A percentile compares a stretch with the other conserved stretches of the same genome.
Evolutionary conservation across 805 yeast species (phyloP).

Genomic region (Yarrowia alimentaria): DNA sequence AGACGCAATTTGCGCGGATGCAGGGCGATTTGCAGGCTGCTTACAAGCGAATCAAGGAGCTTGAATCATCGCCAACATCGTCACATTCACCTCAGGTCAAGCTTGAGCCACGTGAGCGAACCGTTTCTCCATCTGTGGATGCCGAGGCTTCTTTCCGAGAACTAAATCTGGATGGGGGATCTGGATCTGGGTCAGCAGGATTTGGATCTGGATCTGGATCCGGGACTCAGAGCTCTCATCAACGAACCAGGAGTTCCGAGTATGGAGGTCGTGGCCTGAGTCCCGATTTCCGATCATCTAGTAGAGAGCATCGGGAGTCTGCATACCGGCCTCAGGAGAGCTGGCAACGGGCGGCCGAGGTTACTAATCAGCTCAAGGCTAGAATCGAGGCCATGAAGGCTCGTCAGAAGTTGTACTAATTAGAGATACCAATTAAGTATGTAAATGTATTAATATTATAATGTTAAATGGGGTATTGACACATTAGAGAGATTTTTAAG

Average conservation of each 20-base stretch:
- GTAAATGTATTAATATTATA: too few relatives aligned
- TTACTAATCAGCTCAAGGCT: slow-evolving; percentile 79
- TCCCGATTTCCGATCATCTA: too few relatives aligned
- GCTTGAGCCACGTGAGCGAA: slow-evolving; percentile 16
- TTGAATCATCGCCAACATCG: slow-evolving; percentile 38
- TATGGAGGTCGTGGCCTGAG: too few relatives aligned
- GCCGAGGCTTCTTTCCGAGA: slow-evolving; percentile 22
- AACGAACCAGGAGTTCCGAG: too few relatives aligned
- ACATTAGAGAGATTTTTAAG: neutral
- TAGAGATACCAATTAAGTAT: neutral
- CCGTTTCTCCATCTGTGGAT: slow-evolving; percentile 6
- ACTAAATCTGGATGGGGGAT: neutral
- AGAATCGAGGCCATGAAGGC: slow-evolving; percentile 89
- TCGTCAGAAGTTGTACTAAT: slow-evolving; percentile 29
- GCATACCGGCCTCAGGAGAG: slow-evolving; percentile 19
- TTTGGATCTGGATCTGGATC: too few relatives aligned
- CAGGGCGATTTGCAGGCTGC: slow-evolving; percentile 62
- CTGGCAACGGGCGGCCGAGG: slow-evolving; percentile 89
- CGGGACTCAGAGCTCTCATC: too few relatives aligned
- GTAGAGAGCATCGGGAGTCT: too few relatives aligned
- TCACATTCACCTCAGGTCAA: neutral
- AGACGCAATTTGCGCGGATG: slow-evolving; percentile 61
- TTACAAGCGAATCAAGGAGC: slow-evolving; percentile 50
- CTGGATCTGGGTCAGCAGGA: too few relatives aligned
- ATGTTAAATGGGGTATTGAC: too few relatives aligned